These are phyloP conservation scores for Chytridium lagenaria DNA, from an alignment of 371 early-diverging fungal genomes.

Conservation along the genomic window DNA sequence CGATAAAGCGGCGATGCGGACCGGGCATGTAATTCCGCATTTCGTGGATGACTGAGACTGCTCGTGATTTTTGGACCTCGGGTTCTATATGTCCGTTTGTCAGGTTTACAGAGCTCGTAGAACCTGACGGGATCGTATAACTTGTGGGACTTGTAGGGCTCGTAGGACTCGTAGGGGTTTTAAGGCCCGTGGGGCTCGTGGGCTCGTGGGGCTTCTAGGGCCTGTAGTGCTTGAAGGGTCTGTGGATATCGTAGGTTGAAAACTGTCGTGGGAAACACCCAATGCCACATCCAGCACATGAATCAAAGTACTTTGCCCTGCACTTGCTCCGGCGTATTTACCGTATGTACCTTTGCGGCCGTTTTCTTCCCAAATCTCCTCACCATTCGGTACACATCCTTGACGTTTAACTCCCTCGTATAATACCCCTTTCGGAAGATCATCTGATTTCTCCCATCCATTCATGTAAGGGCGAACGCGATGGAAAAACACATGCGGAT, in stretches of 20 bases:
- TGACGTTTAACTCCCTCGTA: constrained; percentile 78
- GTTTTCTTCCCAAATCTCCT: constrained; percentile 34
- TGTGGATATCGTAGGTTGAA: no score
- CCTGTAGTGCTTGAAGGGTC: background rate
- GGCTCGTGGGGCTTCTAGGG: background rate
- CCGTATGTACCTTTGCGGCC: constrained; percentile 51
- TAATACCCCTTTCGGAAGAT: constrained; percentile 84
- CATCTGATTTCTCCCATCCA: constrained; percentile 92
- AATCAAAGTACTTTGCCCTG: constrained; percentile 93
- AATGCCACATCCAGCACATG: constrained; percentile 91
- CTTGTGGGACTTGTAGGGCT: background rate
- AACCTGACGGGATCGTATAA: no score
- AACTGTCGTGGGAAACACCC: constrained; percentile 84
- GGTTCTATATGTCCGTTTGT: no score
- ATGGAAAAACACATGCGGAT: constrained; percentile 95
- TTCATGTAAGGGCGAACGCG: constrained; percentile 89
- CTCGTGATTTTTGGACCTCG: no score
- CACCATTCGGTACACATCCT: constrained; percentile 17
- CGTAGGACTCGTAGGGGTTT: background rate
- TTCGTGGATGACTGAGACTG: constrained; percentile 66
- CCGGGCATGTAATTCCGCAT: constrained; percentile 96
- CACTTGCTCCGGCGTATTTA: constrained; percentile 89
- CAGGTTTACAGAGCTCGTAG: no score
- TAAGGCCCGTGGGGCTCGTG: background rate
- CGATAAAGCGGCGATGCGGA: constrained; percentile 83